Conservation (phyloP, 306 rosid genomes). For the Rosa chinensis region DNA sequence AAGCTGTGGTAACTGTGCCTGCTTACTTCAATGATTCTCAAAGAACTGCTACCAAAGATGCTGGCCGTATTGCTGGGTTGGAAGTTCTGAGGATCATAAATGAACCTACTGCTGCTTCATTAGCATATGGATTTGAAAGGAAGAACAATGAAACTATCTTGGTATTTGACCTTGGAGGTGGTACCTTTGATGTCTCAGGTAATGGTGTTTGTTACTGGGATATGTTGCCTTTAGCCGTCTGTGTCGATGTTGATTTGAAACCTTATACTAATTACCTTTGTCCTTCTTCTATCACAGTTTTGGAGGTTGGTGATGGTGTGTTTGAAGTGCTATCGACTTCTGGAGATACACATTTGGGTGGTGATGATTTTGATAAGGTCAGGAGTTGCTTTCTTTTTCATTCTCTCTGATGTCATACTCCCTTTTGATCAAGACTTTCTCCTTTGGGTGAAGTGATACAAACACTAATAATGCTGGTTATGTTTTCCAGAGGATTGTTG, state of each 20-base stretch:
- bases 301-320: constrained; percentile 98
- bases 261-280: background rate
- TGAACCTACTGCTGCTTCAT: constrained; percentile 95
- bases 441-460: background rate
- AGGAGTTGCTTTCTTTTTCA: background rate
- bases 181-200: constrained; percentile 99
- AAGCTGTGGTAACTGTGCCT: constrained; percentile 97
- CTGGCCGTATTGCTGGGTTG: constrained; percentile 96
- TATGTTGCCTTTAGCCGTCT: background rate
- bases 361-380: constrained; percentile 98
- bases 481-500: constrained; percentile 77
- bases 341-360: constrained; percentile 97
- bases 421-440: too few relatives aligned
- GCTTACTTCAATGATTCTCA: constrained; percentile 99
- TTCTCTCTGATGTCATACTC: too few relatives aligned
- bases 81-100: constrained; percentile 94
- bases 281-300: constrained; percentile 38
- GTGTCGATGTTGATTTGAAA: background rate
- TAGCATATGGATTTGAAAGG: constrained; percentile 95
- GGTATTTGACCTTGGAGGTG: constrained; percentile 99
- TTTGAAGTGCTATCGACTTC: constrained; percentile 97
- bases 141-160: constrained; percentile 91
- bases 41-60: constrained; percentile 97
- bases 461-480: background rate
- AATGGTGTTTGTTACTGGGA: background rate